A percentile compares a stretch with the other conserved stretches of the same genome.
phyloP scores from a whole-genome alignment of 2,329 filamentous ascomycete genomes.

The Scopulariopsis brevicaulis region DNA sequence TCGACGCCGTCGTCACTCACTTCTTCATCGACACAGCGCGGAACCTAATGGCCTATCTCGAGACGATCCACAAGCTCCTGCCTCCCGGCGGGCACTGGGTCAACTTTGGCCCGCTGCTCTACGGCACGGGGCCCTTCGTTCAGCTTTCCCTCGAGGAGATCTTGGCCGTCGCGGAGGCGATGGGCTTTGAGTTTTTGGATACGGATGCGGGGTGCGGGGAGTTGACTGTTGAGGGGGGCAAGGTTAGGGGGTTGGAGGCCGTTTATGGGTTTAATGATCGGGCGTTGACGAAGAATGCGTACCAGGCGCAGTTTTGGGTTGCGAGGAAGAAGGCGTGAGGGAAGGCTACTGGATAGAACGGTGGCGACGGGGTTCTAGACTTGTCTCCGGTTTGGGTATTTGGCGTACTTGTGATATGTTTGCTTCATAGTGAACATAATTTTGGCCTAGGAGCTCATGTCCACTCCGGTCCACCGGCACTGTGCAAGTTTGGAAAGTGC shows the following conservation, averaged over 20 bases:
- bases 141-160: conserved; percentile 45
- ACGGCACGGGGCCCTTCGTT: conserved; percentile 40
- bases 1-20: conserved; percentile 40
- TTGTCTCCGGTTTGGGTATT: no score
- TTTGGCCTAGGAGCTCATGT: no score
- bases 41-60: conserved; percentile 41
- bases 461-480: no score
- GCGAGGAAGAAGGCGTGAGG: conserved; percentile 17
- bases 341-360: no score
- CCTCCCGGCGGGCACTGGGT: conserved; percentile 38
- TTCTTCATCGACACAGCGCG: conserved; percentile 52
- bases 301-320: conserved; percentile 43
- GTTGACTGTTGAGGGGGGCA: conserved; percentile 26
- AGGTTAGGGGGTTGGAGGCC: conserved; percentile 32
- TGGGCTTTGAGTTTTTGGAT: conserved; percentile 40
- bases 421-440: no score
- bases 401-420: no score
- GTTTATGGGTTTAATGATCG: conserved; percentile 39
- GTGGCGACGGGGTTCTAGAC: no score
- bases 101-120: conserved; percentile 44
- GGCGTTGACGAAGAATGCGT: conserved; percentile 39
- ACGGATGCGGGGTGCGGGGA: conserved; percentile 26
- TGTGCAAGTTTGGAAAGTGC: no score
- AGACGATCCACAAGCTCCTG: conserved; percentile 37
- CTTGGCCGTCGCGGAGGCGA: conserved; percentile 28